phyloP scores from a whole-genome alignment of 2,329 filamentous ascomycete genomes.

The Fusarium brevicatenulatum region DNA sequence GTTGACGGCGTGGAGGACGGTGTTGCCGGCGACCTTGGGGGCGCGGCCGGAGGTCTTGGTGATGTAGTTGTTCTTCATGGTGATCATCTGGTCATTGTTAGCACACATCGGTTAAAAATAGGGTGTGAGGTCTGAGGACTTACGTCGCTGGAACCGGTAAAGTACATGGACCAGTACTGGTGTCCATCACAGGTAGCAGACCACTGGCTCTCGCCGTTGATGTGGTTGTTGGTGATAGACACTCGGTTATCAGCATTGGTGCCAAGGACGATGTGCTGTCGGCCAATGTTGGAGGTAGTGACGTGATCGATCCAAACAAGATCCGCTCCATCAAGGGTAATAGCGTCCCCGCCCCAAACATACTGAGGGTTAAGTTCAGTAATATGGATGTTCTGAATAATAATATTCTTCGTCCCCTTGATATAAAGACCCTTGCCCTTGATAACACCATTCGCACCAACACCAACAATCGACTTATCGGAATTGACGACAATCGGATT shows the following conservation, averaged over 20 bases:
- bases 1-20: constrained; percentile 68
- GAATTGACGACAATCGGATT: constrained; percentile 62
- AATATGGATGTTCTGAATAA: constrained; percentile 68
- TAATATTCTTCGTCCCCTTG: constrained; percentile 60
- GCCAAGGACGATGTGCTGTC: constrained; percentile 70
- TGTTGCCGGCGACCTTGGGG: constrained; percentile 67
- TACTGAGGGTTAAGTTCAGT: constrained; percentile 66
- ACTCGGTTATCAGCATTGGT: constrained; percentile 63
- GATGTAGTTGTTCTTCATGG: constrained; percentile 69
- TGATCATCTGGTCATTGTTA: constrained; percentile 50
- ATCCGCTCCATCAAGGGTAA: constrained; percentile 60
- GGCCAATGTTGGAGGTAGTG: constrained; percentile 66
- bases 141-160: constrained; percentile 63
- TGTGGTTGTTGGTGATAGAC: constrained; percentile 66
- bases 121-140: rapidly evolving
- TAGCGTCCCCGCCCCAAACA: constrained; percentile 69
- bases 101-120: rapidly evolving
- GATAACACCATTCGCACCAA: constrained; percentile 63
- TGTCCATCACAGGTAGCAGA: constrained; percentile 68
- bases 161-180: constrained; percentile 70
- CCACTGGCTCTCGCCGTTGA: constrained; percentile 64
- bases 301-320: constrained; percentile 64
- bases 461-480: constrained; percentile 67
- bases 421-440: constrained; percentile 66
- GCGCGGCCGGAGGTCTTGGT: constrained; percentile 66